Evolutionary conservation across 345 rosid genomes (phyloP), one percentile per base, ranked within the genome.

Genomic region (Bruguiera sexangula): DNA sequence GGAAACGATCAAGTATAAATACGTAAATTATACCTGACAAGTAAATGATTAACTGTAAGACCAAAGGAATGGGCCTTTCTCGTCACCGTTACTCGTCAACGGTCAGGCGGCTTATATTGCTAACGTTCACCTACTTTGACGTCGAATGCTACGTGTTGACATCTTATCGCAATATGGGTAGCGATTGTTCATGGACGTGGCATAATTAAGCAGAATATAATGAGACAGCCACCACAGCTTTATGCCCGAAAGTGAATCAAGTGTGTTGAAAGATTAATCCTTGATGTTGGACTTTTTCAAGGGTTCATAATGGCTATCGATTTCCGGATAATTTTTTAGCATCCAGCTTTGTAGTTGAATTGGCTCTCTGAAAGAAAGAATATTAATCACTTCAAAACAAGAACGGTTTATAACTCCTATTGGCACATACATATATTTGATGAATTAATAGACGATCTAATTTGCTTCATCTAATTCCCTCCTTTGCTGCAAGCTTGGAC

Each of bases 81-180:
- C 9, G 21, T 1, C 50, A 32, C 22, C 57, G 57, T 2, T 16
- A 51, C 24, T 61, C 10, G 27, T 50, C 65, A 66, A 31, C 60
- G 3, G 60, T 46, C 50, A 31, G 66, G 73, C 60, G 52, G 60
- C 66, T 60, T 31, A 61, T 51, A 18, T 32, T 50, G 19, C 73
- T 43, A 51, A 50, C 18, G 15, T 50, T 62, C 60, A 58, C 60
- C 73, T 16, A 52, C 36, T 62, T 51, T 50, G 30, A 30, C 15
- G 53, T 50, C 8, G 19, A 60, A 11, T 60, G 66, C 29, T 3
- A 4, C 15, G 18, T 69, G 66, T 7, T 48, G 26, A 69, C 66
- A 66, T 32, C 21, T 48, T 29, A 55, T 55, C 30, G 21, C 60
- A 22, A 30, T 22, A 22, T 9, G 21, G 60, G 29, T 26, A 22